A percentile compares a stretch with the other conserved stretches of the same genome.
Evolutionary conservation across 164 flowering plant species (phyloP).

Genomic region (Protea cynaroides): DNA sequence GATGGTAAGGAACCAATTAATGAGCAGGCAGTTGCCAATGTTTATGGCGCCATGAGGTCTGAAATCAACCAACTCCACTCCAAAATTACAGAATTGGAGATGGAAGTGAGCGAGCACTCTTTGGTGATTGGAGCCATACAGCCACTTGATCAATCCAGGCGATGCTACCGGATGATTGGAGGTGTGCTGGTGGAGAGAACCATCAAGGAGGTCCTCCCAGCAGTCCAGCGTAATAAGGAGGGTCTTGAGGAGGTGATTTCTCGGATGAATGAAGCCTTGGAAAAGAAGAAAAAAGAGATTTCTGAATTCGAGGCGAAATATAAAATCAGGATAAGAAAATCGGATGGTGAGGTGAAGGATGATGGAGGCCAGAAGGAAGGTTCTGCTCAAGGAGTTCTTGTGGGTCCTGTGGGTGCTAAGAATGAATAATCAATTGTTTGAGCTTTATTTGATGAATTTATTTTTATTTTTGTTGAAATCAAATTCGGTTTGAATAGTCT

Average conservation of each 20-base stretch:
- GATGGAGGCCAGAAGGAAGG: conserved; percentile 65
- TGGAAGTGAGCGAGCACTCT: no score
- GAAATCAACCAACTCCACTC: conserved; percentile 79
- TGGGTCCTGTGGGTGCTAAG: conserved; percentile 61
- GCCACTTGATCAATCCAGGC: conserved; percentile 54
- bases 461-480: neutral
- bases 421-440: conserved; percentile 17
- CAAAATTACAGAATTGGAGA: conserved; percentile 73
- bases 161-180: conserved; percentile 84
- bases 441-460: neutral
- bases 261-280: conserved; percentile 68
- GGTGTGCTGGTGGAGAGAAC: conserved; percentile 96
- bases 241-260: conserved; percentile 87
- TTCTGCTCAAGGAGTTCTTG: conserved; percentile 84
- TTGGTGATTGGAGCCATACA: no score
- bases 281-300: conserved; percentile 60
- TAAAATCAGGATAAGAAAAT: conserved; percentile 65
- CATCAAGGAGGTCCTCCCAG: conserved; percentile 83
- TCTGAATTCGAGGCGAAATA: conserved; percentile 75
- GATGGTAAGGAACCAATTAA: conserved; percentile 52
- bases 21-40: conserved; percentile 80
- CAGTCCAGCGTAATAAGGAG: conserved; percentile 82
- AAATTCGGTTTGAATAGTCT: no score
- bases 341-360: conserved; percentile 51
- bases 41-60: conserved; percentile 63